These are phyloP conservation scores for Fusarium graminum DNA, from an alignment of 2,329 filamentous ascomycete species.

Conservation along the genomic window DNA sequence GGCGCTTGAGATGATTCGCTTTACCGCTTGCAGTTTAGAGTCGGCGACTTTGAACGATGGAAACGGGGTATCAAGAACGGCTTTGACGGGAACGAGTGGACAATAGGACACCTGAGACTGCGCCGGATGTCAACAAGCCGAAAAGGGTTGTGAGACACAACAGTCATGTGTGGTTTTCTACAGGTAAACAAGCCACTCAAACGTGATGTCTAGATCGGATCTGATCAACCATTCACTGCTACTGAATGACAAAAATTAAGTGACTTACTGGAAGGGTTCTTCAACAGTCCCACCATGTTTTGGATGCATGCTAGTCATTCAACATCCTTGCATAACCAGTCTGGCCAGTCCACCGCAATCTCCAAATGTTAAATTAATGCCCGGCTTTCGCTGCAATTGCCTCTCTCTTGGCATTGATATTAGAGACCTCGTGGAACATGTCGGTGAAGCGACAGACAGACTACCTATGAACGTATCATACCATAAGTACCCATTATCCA, in stretches of 20 bases:
- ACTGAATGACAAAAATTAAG: constrained; percentile 38
- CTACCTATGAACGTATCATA: constrained; percentile 1
- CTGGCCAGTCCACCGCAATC: constrained; percentile 21
- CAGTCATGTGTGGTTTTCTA: constrained; percentile 15
- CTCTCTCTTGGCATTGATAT: constrained; percentile 27
- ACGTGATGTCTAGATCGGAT: constrained; percentile 11
- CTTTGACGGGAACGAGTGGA: constrained; percentile 11
- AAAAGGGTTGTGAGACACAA: not conserved
- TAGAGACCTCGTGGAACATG: not conserved
- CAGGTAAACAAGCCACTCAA: constrained; percentile 15
- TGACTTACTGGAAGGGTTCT: constrained; percentile 18
- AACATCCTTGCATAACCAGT: constrained; percentile 21
- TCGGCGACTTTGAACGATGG: constrained; percentile 14
- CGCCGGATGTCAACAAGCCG: not conserved
- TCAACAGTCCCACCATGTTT: constrained; percentile 41
- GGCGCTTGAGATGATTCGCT: constrained; percentile 15
- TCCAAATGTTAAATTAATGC: constrained; percentile 12
- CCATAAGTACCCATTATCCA: no score
- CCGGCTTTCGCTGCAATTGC: not conserved
- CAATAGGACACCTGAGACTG: constrained; percentile 19
- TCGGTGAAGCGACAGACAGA: constrained; percentile 6
- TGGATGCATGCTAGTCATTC: constrained; percentile 17
- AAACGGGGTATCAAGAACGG: constrained; percentile 19
- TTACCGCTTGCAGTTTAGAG: constrained; percentile 32
- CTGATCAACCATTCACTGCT: constrained; percentile 27